These are phyloP conservation scores for Scheffersomyces spartinae DNA, from an alignment of 805 yeast species.

Conservation along the genomic window DNA sequence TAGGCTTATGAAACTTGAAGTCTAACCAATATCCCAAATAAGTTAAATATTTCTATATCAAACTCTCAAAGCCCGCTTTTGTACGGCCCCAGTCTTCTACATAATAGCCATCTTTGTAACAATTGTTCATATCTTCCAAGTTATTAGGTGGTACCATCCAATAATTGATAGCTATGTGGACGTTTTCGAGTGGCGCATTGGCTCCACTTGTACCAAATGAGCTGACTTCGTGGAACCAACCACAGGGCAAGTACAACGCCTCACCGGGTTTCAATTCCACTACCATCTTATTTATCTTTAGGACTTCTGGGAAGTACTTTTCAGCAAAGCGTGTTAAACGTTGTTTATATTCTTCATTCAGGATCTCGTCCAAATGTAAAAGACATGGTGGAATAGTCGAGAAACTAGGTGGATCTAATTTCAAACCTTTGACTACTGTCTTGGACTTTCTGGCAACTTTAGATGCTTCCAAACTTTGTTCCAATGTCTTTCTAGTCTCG, in stretches of 20 bases:
- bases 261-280: constrained; percentile 50
- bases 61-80: too few species aligned
- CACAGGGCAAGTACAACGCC: constrained; percentile 61
- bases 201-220: constrained; percentile 35
- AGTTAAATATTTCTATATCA: too few species aligned
- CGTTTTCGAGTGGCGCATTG: constrained; percentile 9
- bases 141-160: constrained; percentile 64
- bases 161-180: constrained; percentile 59
- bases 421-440: constrained; percentile 7
- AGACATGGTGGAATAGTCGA: constrained; percentile 51
- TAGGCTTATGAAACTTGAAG: too few species aligned
- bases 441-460: constrained; percentile 5
- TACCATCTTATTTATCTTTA: constrained; percentile 26
- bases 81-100: constrained; percentile 37
- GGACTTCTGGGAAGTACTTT: constrained; percentile 38
- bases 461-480: constrained; percentile 6
- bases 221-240: constrained; percentile 78
- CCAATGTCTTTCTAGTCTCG: constrained; percentile 11
- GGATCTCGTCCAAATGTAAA: constrained; percentile 46
- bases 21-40: too few species aligned
- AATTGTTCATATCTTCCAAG: constrained; percentile 10
- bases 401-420: constrained; percentile 58
- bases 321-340: constrained; percentile 24
- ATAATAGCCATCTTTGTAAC: constrained; percentile 47
- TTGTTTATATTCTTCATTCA: constrained; percentile 12